These are phyloP conservation scores for Nidula niveotomentosa DNA, from an alignment of 1,284 basidiomycete species.

Conservation along the genomic window DNA sequence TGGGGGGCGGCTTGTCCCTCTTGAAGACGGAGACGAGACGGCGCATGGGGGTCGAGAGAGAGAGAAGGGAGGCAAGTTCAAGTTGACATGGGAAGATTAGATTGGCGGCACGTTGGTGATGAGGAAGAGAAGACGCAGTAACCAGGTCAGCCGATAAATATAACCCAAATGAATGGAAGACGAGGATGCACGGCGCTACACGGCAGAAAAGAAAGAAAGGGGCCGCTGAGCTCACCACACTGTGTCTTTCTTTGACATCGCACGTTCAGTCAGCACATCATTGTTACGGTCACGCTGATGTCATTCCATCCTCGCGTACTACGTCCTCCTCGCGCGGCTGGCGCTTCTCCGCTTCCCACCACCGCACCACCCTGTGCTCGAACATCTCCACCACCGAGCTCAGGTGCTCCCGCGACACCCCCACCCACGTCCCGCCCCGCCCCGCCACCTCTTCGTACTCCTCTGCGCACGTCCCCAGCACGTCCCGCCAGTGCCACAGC, in stretches of 20 bases:
- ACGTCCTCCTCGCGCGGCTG: conserved; percentile 1
- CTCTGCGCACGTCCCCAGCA: conserved; percentile 51
- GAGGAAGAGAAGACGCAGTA: no score
- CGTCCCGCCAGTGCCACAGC: conserved; percentile 60
- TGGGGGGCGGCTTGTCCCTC: conserved; percentile 41
- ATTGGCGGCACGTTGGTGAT: no score
- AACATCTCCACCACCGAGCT: conserved; percentile 53
- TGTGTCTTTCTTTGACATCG: no score
- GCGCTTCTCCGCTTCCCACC: conserved; percentile 37
- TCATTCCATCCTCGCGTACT: no score
- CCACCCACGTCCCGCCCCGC: conserved; percentile 49
- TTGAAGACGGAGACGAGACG: conserved; percentile 53
- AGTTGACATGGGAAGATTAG: conserved; percentile 3
- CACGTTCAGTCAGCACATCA: no score
- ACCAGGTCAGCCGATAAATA: neutral
- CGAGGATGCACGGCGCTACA: no score
- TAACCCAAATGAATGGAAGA: neutral
- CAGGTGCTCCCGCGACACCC: conserved; percentile 50
- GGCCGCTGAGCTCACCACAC: no score
- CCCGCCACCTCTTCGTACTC: conserved; percentile 48
- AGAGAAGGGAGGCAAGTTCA: neutral
- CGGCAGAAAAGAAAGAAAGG: no score
- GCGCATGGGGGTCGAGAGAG: conserved; percentile 27
- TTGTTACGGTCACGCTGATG: no score
- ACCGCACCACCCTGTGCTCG: conserved; percentile 55